These are phyloP conservation scores for Aspergillus nidulans DNA, from an alignment of 495 filamentous ascomycete genomes.

Conservation along the genomic window DNA sequence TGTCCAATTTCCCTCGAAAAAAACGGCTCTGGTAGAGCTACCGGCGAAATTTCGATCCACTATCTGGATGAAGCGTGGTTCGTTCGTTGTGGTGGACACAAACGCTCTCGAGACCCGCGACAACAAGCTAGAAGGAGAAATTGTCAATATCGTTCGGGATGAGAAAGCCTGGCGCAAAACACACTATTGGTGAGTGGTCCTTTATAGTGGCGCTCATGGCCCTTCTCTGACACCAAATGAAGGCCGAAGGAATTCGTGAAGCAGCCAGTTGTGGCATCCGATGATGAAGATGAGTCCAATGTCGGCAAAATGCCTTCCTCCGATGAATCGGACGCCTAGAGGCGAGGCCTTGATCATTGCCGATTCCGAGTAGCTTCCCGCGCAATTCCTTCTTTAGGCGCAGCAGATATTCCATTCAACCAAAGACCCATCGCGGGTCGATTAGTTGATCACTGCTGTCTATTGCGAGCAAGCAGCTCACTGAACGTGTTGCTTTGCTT, in stretches of 20 bases:
- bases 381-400: not conserved
- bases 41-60: conserved; percentile 77
- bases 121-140: conserved; percentile 81
- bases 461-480: conserved; percentile 7
- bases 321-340: conserved; percentile 49
- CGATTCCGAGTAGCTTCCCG: not conserved
- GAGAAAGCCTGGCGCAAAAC: conserved; percentile 90
- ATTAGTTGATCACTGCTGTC: not conserved
- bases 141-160: conserved; percentile 86
- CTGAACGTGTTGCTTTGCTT: conserved; percentile 21
- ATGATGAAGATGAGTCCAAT: conserved; percentile 71
- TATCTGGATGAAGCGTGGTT: conserved; percentile 84
- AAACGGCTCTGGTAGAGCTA: conserved; percentile 48
- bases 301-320: conserved; percentile 79
- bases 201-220: not conserved
- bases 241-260: conserved; percentile 82
- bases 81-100: conserved; percentile 80
- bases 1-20: conserved; percentile 10
- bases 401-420: not conserved
- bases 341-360: not conserved
- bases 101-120: conserved; percentile 59
- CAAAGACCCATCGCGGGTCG: not conserved
- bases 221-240: conserved; percentile 15
- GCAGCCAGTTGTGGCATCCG: conserved; percentile 36
- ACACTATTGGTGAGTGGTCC: conserved; percentile 69